phyloP scores from a whole-genome alignment of 176 grass and related monocot species.

The Musa itinerans region DNA sequence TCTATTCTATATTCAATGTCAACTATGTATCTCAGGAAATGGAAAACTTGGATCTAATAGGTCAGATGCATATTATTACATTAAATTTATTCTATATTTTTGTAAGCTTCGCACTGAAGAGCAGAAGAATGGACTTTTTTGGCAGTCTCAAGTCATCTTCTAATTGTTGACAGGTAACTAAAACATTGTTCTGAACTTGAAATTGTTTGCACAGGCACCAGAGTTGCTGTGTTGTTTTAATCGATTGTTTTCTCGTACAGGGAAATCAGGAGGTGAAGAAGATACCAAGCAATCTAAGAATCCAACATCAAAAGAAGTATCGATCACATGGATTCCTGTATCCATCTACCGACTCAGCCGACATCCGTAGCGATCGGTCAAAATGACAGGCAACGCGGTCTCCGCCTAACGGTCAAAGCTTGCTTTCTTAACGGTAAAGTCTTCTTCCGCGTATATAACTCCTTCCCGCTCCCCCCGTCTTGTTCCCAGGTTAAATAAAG shows the following conservation, averaged over 20 bases:
- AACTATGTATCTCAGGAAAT: slow-evolving; percentile 13
- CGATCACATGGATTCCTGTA: background rate
- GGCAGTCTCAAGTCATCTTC: background rate
- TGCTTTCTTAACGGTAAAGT: background rate
- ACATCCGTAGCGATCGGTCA: slow-evolving; percentile 9
- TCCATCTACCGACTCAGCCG: slow-evolving; percentile 18
- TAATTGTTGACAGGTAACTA: too few species aligned
- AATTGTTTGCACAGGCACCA: background rate
- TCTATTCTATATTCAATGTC: background rate
- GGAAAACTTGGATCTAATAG: slow-evolving; percentile 10
- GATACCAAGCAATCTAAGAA: slow-evolving; percentile 15
- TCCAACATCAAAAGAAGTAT: slow-evolving; percentile 14
- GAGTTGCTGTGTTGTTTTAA: background rate
- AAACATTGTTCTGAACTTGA: background rate
- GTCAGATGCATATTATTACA: slow-evolving; percentile 7
- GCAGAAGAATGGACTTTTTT: background rate
- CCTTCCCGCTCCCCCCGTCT: background rate
- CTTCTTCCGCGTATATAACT: background rate
- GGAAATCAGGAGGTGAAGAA: slow-evolving; percentile 1
- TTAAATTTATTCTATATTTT: slow-evolving; percentile 8
- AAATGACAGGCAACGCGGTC: background rate
- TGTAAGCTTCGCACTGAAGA: background rate
- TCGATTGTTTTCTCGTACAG: background rate
- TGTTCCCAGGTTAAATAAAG: background rate
- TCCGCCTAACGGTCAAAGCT: background rate